Conservation (phyloP, 1,284 basidiomycete genomes). For the Athelia sp. region DNA sequence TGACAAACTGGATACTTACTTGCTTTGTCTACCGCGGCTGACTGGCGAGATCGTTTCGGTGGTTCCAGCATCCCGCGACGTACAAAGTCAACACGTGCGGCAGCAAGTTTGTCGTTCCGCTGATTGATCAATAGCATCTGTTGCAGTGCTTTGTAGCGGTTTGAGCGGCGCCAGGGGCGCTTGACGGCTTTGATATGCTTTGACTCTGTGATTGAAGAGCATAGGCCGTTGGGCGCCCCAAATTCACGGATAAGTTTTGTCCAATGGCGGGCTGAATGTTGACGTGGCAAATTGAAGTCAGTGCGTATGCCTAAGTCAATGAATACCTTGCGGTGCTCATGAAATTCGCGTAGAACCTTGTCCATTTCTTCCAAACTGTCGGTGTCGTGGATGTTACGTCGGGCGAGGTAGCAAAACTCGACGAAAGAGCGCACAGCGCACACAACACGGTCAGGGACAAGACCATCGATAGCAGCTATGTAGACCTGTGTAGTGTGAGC, state of each 20-base stretch:
- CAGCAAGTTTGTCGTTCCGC: constrained; percentile 16
- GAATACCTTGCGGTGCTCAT: constrained; percentile 7
- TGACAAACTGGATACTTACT: no score
- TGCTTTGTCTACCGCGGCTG: no score
- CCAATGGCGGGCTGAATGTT: constrained; percentile 11
- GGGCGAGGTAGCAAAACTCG: constrained; percentile 13
- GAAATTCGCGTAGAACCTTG: constrained; percentile 1
- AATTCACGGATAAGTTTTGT: background rate
- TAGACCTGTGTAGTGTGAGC: constrained; percentile 7
- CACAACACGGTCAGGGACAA: constrained; percentile 7
- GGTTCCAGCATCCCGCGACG: constrained; percentile 17
- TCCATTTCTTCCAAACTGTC: background rate
- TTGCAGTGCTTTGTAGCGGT: constrained; percentile 10
- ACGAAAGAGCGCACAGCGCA: constrained; percentile 8
- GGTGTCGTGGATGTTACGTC: constrained; percentile 4
- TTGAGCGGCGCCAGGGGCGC: constrained; percentile 18
- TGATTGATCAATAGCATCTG: constrained; percentile 19
- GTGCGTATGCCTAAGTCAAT: constrained; percentile 6
- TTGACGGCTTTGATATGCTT: constrained; percentile 17
- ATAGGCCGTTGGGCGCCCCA: constrained; percentile 7
- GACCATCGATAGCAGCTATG: constrained; percentile 7
- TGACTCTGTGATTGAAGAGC: constrained; percentile 11
- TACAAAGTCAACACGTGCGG: constrained; percentile 9
- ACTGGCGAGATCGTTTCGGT: no score
- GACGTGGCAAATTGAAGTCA: constrained; percentile 14